Percentiles rank a stretch among this genome's conserved stretches.
Conservation (phyloP, 495 filamentous ascomycete species). For the Choiromyces venosus region DNA sequence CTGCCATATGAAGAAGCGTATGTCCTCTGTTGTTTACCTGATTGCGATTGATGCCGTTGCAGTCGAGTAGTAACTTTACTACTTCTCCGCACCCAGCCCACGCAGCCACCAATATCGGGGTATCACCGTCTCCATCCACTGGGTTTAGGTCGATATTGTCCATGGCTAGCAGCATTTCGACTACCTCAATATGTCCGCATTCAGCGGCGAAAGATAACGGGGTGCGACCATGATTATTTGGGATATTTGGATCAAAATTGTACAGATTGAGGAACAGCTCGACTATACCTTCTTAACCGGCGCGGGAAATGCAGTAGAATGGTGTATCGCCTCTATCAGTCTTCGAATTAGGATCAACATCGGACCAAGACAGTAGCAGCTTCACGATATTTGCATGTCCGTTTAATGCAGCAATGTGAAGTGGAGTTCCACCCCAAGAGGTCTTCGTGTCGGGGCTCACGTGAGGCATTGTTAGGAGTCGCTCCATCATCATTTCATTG, state of each 20-base stretch:
- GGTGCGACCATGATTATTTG: background rate
- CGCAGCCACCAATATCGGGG: background rate
- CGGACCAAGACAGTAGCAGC: background rate
- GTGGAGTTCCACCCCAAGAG: background rate
- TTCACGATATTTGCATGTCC: background rate
- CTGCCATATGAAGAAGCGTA: background rate
- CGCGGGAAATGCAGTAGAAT: background rate
- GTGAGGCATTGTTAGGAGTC: background rate
- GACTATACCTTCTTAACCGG: background rate
- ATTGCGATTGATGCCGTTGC: background rate
- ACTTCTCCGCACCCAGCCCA: background rate
- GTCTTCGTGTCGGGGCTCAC: background rate
- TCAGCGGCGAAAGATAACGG: background rate
- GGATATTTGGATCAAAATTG: background rate
- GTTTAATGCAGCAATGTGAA: background rate
- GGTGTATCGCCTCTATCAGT: background rate
- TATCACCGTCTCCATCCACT: background rate
- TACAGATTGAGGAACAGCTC: background rate
- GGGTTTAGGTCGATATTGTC: background rate
- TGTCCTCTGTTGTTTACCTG: background rate
- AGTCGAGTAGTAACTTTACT: background rate
- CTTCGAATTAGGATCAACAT: background rate
- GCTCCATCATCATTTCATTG: background rate
- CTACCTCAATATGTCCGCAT: background rate
- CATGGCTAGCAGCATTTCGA: background rate